Conservation (phyloP, 2,329 filamentous ascomycete genomes). For the Didymella pomorum region DNA sequence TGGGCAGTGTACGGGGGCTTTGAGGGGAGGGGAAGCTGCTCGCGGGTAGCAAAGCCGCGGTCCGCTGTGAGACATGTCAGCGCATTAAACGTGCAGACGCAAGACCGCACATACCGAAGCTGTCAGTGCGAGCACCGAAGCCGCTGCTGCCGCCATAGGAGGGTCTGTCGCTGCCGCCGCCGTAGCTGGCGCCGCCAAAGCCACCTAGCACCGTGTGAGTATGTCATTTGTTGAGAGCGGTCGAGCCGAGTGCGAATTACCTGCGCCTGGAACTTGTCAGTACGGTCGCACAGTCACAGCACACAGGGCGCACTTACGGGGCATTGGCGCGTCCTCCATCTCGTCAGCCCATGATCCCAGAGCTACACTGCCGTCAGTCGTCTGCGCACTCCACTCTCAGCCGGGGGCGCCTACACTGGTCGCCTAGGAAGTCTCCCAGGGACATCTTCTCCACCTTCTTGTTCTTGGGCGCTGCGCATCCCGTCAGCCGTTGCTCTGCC, state of each 20-base stretch:
- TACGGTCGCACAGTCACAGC: not conserved
- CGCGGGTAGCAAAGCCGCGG: conserved; percentile 60
- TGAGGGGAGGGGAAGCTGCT: conserved; percentile 84
- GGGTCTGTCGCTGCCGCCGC: conserved; percentile 60
- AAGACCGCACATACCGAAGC: conserved; percentile 46
- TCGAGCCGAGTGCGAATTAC: not conserved
- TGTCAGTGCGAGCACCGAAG: conserved; percentile 50
- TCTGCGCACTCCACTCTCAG: conserved; percentile 25
- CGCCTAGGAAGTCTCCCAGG: conserved; percentile 92
- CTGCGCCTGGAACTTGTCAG: not conserved
- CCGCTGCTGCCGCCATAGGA: conserved; percentile 54
- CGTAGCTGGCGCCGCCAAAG: conserved; percentile 46
- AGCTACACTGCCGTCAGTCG: conserved; percentile 57
- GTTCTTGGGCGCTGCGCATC: conserved; percentile 81
- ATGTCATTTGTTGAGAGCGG: not conserved
- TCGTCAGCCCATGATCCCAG: conserved; percentile 98
- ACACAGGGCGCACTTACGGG: conserved; percentile 60
- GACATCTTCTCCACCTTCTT: conserved; percentile 96
- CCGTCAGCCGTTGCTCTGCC: conserved; percentile 54
- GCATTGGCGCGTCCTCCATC: conserved; percentile 84
- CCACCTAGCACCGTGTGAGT: conserved; percentile 36
- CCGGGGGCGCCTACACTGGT: conserved; percentile 74
- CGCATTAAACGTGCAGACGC: not conserved
- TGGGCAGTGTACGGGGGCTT: conserved; percentile 96
- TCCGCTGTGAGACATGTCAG: conserved; percentile 28